Conservation (phyloP, 805 yeast species). For the Zygosaccharomyces kombuchaensis region DNA sequence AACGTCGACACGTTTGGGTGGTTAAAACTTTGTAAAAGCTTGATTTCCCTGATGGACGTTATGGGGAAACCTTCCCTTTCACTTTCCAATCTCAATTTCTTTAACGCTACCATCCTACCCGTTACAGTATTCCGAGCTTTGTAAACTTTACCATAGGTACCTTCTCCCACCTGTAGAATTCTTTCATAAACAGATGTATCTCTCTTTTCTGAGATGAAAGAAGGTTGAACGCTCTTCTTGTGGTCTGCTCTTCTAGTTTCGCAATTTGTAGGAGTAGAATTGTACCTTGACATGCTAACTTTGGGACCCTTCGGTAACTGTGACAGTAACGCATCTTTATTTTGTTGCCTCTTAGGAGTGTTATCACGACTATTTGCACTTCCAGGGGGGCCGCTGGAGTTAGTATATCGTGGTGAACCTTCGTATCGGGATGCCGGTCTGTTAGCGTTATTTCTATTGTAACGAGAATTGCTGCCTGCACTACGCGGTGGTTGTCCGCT, state of each 20-base stretch:
- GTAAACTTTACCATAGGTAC: constrained; percentile 73
- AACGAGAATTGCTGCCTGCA: constrained; percentile 9
- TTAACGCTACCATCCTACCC: constrained; percentile 74
- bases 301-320: constrained; percentile 29
- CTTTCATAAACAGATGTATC: constrained; percentile 49
- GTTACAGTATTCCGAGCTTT: constrained; percentile 66
- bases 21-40: constrained; percentile 68
- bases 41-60: constrained; percentile 89
- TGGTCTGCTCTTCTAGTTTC: constrained; percentile 7
- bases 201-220: constrained; percentile 16
- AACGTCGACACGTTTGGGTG: constrained; percentile 81
- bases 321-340: constrained; percentile 14
- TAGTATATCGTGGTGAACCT: constrained; percentile 18
- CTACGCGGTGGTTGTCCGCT: constrained; percentile 4
- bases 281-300: constrained; percentile 14
- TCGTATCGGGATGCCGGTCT: constrained; percentile 18
- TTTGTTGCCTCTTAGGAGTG: constrained; percentile 4
- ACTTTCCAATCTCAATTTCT: constrained; percentile 73
- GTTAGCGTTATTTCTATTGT: constrained; percentile 1
- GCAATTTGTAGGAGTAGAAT: constrained; percentile 7
- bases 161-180: constrained; percentile 93
- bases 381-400: background rate
- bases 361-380: background rate
- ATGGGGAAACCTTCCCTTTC: constrained; percentile 96
- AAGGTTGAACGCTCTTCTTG: constrained; percentile 4